Base-by-base conservation (phyloP, 2,329 filamentous ascomycete genomes). In the Verticillium zaregamsianum region DNA sequence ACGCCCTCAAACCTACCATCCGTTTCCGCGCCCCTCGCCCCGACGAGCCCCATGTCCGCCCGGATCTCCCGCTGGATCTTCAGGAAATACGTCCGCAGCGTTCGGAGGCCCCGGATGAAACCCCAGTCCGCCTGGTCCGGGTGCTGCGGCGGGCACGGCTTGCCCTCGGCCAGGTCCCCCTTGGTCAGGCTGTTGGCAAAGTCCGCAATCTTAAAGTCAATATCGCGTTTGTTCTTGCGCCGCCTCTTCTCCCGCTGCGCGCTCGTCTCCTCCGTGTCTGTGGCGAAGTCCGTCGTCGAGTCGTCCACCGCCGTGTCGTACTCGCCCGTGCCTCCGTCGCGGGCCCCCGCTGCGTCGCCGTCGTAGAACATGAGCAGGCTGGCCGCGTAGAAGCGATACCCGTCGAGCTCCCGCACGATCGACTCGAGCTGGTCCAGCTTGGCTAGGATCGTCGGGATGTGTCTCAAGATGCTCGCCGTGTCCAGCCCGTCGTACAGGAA, bases 101-200 rank as follows among this genome's bases (percentile, higher is more conserved):
- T 92, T 59, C 89, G 82, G 62, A 99, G 76, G 0, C 95, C 95
- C 61, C 93, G 89, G 49, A 99, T 79, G 70, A 98, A 99, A 0
- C 95, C 95, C 32, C 88, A 85, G 68, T 99, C 95, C 7, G 96
- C 88, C 63, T 92, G 89, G 39, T 89, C 79, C 0, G 92, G 91
- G 71, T 96, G 86, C 63, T 86, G 84, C 5, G 95, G 95, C 15
- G 95, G 95, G 68, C 94, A 97, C 5, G 83, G 79, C 69, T 82
- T 83, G 64, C 83, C 81, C 59, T 78, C 76, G 63, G 86, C 81
- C 12, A 87, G 76, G 69, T 97, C 93, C 66, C 95, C 90, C 4
- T 92, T 91, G 1, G 93, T 98, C 39, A 98, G 89, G 71, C 94
- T 97, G 73, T 99, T 99, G 66, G 95, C 95, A 78, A 99, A 99